Evolutionary conservation across 306 rosid genomes (phyloP).

Genomic region (Neltuma alba): DNA sequence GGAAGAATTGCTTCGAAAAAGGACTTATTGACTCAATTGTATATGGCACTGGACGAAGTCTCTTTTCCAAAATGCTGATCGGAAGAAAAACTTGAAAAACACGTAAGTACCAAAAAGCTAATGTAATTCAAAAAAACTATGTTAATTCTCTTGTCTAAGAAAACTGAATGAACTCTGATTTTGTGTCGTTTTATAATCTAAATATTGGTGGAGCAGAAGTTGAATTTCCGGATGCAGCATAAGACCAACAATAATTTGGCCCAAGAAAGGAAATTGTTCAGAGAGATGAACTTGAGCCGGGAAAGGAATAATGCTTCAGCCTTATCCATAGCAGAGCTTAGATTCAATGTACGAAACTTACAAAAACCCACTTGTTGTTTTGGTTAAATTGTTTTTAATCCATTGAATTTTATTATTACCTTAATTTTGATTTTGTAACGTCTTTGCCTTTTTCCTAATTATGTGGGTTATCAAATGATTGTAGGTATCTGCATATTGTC

Average conservation of each 20-base stretch:
- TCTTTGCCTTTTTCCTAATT: no score
- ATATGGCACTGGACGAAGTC: slow-evolving; percentile 2
- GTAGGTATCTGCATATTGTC: no score
- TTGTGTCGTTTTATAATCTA: no score
- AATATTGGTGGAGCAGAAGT: slow-evolving; percentile 29
- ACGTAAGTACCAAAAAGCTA: slow-evolving; percentile 14
- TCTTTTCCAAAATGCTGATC: not conserved
- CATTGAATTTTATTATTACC: no score
- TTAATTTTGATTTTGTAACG: no score
- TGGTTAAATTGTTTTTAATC: no score
- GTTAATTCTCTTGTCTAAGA: no score
- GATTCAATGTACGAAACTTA: not conserved
- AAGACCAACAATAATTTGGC: slow-evolving; percentile 12
- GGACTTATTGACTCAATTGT: not conserved
- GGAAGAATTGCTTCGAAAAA: not conserved
- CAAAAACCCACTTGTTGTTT: no score
- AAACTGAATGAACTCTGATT: no score
- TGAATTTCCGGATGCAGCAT: slow-evolving; percentile 36
- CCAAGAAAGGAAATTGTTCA: slow-evolving; percentile 27
- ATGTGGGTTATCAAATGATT: no score
- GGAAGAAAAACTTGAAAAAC: slow-evolving; percentile 12
- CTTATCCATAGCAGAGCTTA: not conserved
- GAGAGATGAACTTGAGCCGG: slow-evolving; percentile 2
- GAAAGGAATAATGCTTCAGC: slow-evolving; percentile 14
- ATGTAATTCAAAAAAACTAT: no score